phyloP scores from a whole-genome alignment of 352 stramenopile species.

The Phytophthora fragariae region DNA sequence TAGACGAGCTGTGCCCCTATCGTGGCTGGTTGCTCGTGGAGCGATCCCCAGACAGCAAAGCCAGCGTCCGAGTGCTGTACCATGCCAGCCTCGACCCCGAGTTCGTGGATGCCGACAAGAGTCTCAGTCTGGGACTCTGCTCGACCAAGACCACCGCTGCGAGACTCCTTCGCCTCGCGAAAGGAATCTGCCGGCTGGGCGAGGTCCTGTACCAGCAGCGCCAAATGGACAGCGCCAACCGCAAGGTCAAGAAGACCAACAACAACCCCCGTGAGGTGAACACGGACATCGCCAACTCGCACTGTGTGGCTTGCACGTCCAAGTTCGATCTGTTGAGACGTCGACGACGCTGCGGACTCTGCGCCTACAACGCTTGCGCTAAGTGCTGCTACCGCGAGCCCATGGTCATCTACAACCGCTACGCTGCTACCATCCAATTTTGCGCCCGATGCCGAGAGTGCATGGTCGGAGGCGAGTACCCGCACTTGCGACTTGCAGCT shows the following conservation, averaged over 20 bases:
- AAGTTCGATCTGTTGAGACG: conserved; percentile 42
- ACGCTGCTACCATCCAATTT: conserved; percentile 44
- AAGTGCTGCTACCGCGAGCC: conserved; percentile 47
- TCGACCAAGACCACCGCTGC: conserved; percentile 38
- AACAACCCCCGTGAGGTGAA: conserved; percentile 8
- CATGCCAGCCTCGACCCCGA: conserved; percentile 31
- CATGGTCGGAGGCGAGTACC: conserved; percentile 47
- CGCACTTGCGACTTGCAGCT: conserved; percentile 41
- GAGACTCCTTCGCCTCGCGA: conserved; percentile 35
- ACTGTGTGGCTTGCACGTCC: conserved; percentile 48
- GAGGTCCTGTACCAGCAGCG: conserved; percentile 40
- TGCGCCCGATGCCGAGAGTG: conserved; percentile 47
- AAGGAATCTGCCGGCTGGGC: conserved; percentile 39
- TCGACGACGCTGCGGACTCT: conserved; percentile 43
- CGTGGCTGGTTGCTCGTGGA: conserved; percentile 42
- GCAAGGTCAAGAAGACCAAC: conserved; percentile 3
- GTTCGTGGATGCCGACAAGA: conserved; percentile 10
- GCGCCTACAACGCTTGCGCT: conserved; percentile 42
- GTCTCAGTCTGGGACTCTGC: conserved; percentile 23
- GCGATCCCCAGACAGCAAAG: conserved; percentile 35
- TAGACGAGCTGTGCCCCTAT: conserved; percentile 39
- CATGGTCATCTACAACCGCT: conserved; percentile 52
- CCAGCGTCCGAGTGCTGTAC: conserved; percentile 40
- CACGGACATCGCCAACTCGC: conserved; percentile 37
- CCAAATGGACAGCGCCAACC: conserved; percentile 14